phyloP scores from a whole-genome alignment of 148 eudicot genomes.

The Limonium bicolor region DNA sequence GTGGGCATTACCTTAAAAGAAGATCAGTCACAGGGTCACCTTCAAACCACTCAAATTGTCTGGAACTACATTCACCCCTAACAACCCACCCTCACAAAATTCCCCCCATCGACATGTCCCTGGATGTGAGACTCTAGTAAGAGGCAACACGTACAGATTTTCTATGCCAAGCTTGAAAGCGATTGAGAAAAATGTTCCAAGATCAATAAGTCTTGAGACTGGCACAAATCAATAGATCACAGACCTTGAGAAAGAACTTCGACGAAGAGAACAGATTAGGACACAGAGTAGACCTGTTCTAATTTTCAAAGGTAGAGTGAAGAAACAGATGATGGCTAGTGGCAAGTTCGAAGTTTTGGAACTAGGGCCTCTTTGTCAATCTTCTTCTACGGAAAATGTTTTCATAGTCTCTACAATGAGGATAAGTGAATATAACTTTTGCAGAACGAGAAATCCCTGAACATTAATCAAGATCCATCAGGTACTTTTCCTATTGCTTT shows the following conservation, averaged over 20 bases:
- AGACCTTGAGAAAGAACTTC: no score
- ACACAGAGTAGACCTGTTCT: no score
- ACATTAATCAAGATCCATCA: background rate
- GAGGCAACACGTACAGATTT: no score
- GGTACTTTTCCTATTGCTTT: no score
- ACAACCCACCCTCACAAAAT: conserved; percentile 90
- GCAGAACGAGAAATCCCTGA: conserved; percentile 93
- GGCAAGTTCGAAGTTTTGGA: conserved; percentile 91
- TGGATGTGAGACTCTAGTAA: conserved; percentile 19
- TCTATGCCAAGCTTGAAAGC: no score
- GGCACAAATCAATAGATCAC: no score
- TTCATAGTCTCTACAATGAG: conserved; percentile 90
- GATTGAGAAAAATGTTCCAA: no score
- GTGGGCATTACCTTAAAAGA: conserved; percentile 46
- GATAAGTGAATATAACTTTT: conserved; percentile 71
- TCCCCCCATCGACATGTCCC: conserved; percentile 99
- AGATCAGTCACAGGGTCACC: conserved; percentile 56
- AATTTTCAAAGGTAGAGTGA: conserved; percentile 68
- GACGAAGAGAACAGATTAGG: no score
- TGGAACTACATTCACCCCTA: conserved; percentile 88
- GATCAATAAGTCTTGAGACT: no score
- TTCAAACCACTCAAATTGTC: conserved; percentile 90
- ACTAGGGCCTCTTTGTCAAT: conserved; percentile 91
- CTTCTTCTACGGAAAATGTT: conserved; percentile 85
- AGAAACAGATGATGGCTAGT: conserved; percentile 78